A percentile compares a stretch with the other conserved stretches of the same genome.
These are phyloP conservation scores for Penicillium flavigenum DNA, from an alignment of 495 filamentous ascomycete genomes.

Conservation along the genomic window DNA sequence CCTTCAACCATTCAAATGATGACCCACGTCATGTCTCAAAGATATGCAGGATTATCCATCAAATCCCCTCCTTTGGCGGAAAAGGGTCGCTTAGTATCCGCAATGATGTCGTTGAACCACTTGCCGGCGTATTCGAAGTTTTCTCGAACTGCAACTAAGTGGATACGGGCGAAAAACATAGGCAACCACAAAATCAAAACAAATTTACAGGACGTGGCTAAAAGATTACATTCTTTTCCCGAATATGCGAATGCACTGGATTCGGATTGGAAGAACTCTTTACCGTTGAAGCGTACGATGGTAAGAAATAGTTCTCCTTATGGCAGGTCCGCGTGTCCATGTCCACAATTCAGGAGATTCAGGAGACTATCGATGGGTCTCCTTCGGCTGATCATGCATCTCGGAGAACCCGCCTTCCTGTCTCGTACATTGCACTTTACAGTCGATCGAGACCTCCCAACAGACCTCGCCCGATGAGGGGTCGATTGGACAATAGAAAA, in stretches of 20 bases:
- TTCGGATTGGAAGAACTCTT: background rate
- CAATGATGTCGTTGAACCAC: constrained; percentile 12
- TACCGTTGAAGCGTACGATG: background rate
- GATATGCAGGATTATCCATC: background rate
- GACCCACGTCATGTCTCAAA: constrained; percentile 13
- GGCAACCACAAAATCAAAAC: no score
- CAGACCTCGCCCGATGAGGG: background rate
- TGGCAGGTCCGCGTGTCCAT: background rate
- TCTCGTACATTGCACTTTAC: background rate
- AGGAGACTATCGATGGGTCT: background rate
- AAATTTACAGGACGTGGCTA: background rate
- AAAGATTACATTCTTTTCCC: background rate
- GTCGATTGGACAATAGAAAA: background rate
- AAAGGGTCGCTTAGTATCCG: constrained; percentile 4
- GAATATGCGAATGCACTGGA: background rate
- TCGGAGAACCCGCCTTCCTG: background rate
- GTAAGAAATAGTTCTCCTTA: background rate
- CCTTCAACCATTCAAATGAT: background rate
- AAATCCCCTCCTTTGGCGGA: background rate
- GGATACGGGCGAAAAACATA: background rate
- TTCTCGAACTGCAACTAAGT: constrained; percentile 8
- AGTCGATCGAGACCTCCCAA: background rate
- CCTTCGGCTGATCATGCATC: background rate
- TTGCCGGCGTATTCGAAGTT: constrained; percentile 7
- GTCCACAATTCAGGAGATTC: background rate